Base-by-base conservation (phyloP, 768 basidiomycete genomes). In the Lyophyllum atratum region DNA sequence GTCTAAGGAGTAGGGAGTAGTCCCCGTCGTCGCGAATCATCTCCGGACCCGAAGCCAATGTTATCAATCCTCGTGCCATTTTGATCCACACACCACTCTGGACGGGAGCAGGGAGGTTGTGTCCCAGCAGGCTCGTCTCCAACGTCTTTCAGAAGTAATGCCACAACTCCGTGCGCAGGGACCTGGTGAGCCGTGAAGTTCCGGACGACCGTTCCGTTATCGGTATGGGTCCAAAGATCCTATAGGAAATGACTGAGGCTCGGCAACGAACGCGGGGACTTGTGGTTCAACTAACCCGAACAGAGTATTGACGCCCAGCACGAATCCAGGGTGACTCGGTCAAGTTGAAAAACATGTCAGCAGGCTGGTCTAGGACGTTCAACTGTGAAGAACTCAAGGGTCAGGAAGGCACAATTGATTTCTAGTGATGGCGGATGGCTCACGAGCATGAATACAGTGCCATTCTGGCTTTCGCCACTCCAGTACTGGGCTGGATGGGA, bases 211-310 rank as follows among this genome's bases (percentile, higher is more conserved):
- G 85, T 89, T 3, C 86, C 87, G 63, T 88, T 89, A 62, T 86
- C 73, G 12, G 86, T 88, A 66, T 90, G 89, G 1, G 83, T 70
- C 89, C 89, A 90, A 3, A 90, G 75, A 64, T 90, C 89, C 88
- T 90, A n/a, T 5, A 19, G 22, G 44, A 45, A 45, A 21, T 26
- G 28, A 15, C 22, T 17, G 14, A n/a, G 33, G 11, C 19, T 11
- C 6, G 24, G 25, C 14, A 21, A 50, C 14, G 31, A 14, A 22
- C 26, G 31, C 28, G 43, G 5, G 22, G 26, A 19, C 4, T 14
- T 10, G 1, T 26, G 14, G 15, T 19, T 42, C 11, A 24, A 48
- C 82, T 34, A 65, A 86, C 85, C 59, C 85, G 75, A 51, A 87
- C 81, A n/a, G 77, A 65, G 62, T 87, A 87, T 67, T 84, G 79